Percentiles rank a stretch among this genome's conserved stretches.
phyloP scores from a whole-genome alignment of 2,329 filamentous ascomycete species.

The Dactylonectria estremocensis region DNA sequence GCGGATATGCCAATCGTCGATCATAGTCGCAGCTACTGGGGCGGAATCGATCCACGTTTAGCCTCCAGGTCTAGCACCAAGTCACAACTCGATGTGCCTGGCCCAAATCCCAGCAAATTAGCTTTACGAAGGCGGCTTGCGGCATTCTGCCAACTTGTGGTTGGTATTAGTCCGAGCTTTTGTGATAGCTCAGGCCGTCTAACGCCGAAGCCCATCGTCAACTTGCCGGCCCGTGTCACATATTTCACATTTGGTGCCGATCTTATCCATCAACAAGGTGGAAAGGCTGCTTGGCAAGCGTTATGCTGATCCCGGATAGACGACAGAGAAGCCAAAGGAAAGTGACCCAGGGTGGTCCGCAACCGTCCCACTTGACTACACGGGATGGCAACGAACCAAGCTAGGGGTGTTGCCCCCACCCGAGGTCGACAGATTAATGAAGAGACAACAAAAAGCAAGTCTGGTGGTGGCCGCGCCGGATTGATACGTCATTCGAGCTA shows the following conservation, averaged over 20 bases:
- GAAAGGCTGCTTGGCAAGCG: not conserved
- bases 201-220: not conserved
- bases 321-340: slow-evolving; percentile 13
- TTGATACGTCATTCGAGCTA: slow-evolving; percentile 34
- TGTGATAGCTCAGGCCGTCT: not conserved
- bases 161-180: not conserved
- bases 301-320: slow-evolving; percentile 14
- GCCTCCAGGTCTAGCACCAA: not conserved
- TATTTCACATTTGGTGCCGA: slow-evolving; percentile 15
- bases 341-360: slow-evolving; percentile 32
- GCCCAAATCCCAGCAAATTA: not conserved
- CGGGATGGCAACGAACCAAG: slow-evolving; percentile 20
- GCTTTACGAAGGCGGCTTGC: slow-evolving; percentile 3
- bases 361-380: slow-evolving; percentile 33
- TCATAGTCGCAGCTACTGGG: slow-evolving; percentile 7
- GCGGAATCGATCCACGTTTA: not conserved
- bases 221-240: not conserved
- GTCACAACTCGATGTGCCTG: not conserved
- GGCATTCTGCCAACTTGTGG: not conserved
- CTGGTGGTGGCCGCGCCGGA: slow-evolving; percentile 3
- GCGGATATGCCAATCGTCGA: slow-evolving; percentile 19
- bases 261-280: slow-evolving; percentile 3
- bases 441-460: slow-evolving; percentile 46
- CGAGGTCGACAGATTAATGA: slow-evolving; percentile 21
- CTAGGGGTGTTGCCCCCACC: slow-evolving; percentile 23